Base-by-base conservation (phyloP, 2,329 filamentous ascomycete species). In the Hirsutella thompsonii region DNA sequence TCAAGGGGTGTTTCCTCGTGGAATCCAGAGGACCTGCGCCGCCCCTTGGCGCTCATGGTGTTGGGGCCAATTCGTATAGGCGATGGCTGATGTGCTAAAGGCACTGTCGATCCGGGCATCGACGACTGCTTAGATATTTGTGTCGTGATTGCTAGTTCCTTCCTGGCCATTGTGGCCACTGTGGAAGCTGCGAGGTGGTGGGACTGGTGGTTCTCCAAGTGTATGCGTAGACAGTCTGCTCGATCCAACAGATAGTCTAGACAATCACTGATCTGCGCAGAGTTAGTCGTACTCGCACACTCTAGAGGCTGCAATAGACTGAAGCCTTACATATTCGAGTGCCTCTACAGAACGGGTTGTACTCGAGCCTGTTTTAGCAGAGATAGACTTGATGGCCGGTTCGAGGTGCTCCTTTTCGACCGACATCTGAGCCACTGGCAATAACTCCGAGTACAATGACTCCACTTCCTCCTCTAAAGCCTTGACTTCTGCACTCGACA, bases 391-490 rank as follows among this genome's bases (percentile, higher is more conserved):
- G 5, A 75, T 58, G 1, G 80, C 74, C 0, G 81, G 80, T 44
- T 76, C 70, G 5, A 81, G 64, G 48, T 79, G 71, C 52, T 83
- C 76, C 49, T 81, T 74, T 47, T 84, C 78, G 1, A 79, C 68
- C 0, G 80, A 76, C 75, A 86, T 85, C 46, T 82, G 75, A 6
- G 79, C 74, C 2, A 86, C 76, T 0, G 80, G 75, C 0, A 81
- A 62, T 33, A 86, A 78, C 52, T 86, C 82, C 0, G 77, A 65
- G 49, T 82, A 80, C 3, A 86, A 63, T 4, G 79, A 82, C 47
- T 83, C 78, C 1, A 86, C 64, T 51, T 85, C 81, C 26, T 73
- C 70, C 49, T 79, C 72, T 2, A 82, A 54, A 3, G 69, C 65
- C 13, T 59, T 61, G 9, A 70, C 64, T 38, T 75, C 70, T 5